phyloP scores from a whole-genome alignment of 495 filamentous ascomycete species.

The Wilcoxina mikolae region DNA sequence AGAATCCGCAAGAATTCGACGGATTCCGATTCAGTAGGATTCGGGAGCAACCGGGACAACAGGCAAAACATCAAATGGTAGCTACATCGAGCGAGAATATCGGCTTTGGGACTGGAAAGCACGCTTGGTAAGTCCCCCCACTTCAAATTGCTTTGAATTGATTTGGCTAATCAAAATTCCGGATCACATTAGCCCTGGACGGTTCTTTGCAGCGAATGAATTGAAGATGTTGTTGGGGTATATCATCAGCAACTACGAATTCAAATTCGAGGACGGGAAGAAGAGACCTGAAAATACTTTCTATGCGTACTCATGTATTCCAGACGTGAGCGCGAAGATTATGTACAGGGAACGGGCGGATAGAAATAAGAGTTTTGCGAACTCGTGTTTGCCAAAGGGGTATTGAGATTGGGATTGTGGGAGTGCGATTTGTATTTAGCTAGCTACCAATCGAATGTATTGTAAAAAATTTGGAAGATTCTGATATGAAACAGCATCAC shows the following conservation, averaged over 20 bases:
- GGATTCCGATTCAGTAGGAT: conserved; percentile 20
- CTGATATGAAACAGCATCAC: too few relatives aligned
- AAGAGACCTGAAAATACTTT: conserved; percentile 10
- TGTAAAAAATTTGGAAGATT: too few relatives aligned
- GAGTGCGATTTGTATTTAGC: too few relatives aligned
- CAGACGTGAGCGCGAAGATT: conserved; percentile 8
- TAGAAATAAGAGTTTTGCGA: not conserved
- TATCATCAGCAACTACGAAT: conserved; percentile 36
- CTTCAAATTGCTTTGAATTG: not conserved
- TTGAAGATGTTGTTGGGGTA: conserved; percentile 34
- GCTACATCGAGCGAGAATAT: conserved; percentile 13
- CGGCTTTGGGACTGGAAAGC: conserved; percentile 19
- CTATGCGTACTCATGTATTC: conserved; percentile 12
- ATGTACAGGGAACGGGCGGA: conserved; percentile 13
- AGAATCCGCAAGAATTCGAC: conserved; percentile 17
- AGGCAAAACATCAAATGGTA: conserved; percentile 20
- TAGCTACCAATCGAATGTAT: too few relatives aligned
- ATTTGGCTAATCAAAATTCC: not conserved
- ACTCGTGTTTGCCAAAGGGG: too few relatives aligned
- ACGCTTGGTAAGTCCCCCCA: conserved; percentile 19
- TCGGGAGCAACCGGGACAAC: conserved; percentile 14
- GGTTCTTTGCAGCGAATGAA: conserved; percentile 33
- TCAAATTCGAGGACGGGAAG: conserved; percentile 29
- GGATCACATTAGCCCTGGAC: conserved; percentile 32
- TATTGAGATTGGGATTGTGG: too few relatives aligned